Percentiles rank a stretch among this genome's conserved stretches.
phyloP scores from a whole-genome alignment of 2,329 filamentous ascomycete species.

The Kalmusia sp. region DNA sequence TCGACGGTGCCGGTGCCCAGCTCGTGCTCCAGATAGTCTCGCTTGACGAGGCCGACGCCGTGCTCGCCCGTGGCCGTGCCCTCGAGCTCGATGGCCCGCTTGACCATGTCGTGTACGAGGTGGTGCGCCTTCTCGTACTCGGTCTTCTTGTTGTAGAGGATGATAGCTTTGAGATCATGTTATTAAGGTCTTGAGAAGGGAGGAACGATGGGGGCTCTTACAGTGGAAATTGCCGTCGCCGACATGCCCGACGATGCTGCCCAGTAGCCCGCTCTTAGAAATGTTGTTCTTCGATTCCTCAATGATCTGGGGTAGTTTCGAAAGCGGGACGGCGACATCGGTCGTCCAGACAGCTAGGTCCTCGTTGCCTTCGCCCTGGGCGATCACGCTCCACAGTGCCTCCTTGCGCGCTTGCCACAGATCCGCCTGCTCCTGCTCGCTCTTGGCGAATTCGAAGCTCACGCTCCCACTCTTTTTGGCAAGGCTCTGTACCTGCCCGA shows the following conservation, averaged over 20 bases:
- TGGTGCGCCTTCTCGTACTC: slow-evolving; percentile 72
- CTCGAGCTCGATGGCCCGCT: slow-evolving; percentile 83
- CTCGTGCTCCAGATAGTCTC: slow-evolving; percentile 82
- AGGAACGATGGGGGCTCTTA: slow-evolving; percentile 41
- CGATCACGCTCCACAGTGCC: slow-evolving; percentile 75
- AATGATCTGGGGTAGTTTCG: slow-evolving; percentile 73
- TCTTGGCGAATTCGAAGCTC: slow-evolving; percentile 73
- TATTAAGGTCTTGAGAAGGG: neutral
- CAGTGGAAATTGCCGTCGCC: slow-evolving; percentile 79
- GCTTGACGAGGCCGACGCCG: slow-evolving; percentile 82
- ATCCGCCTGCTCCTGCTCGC: slow-evolving; percentile 69
- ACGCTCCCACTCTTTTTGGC: slow-evolving; percentile 66
- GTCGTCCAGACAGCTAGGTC: slow-evolving; percentile 77
- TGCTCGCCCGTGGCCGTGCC: slow-evolving; percentile 88
- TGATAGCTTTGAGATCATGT: slow-evolving; percentile 56
- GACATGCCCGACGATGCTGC: slow-evolving; percentile 74
- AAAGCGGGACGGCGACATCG: slow-evolving; percentile 81
- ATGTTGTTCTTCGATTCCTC: slow-evolving; percentile 77
- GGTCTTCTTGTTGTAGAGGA: slow-evolving; percentile 68
- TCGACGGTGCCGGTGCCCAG: slow-evolving; percentile 77
- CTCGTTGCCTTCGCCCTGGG: slow-evolving; percentile 64
- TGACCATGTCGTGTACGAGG: slow-evolving; percentile 83
- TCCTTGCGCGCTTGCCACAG: slow-evolving; percentile 80
- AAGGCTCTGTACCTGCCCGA: slow-evolving; percentile 69
- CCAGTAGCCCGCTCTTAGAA: slow-evolving; percentile 66